Evolutionary conservation across 2,329 filamentous ascomycete genomes (phyloP).

Genomic region (Nemania serpens): DNA sequence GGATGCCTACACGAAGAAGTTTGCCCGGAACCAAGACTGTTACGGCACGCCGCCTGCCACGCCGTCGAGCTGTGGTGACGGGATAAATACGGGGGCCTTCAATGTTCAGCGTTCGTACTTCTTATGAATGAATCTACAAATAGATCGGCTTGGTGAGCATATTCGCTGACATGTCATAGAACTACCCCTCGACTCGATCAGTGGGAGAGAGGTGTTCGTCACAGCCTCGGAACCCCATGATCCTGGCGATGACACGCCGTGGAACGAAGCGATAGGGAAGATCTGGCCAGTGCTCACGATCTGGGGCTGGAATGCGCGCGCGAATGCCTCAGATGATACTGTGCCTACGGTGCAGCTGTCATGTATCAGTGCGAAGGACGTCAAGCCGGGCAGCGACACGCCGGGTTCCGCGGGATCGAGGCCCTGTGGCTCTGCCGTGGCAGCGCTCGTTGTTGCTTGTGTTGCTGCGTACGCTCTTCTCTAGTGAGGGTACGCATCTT

Average conservation of each 20-base stretch:
- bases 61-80: slow-evolving; percentile 35
- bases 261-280: slow-evolving; percentile 24
- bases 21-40: slow-evolving; percentile 34
- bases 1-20: slow-evolving; percentile 34
- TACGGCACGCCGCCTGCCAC: slow-evolving; percentile 34
- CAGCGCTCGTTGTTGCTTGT: slow-evolving; percentile 13
- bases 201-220: slow-evolving; percentile 36
- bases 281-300: slow-evolving; percentile 36
- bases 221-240: slow-evolving; percentile 35
- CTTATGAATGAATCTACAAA: no score
- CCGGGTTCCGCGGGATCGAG: neutral
- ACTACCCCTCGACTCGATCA: slow-evolving; percentile 31
- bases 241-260: slow-evolving; percentile 24
- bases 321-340: slow-evolving; percentile 27
- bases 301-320: slow-evolving; percentile 39
- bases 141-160: no score
- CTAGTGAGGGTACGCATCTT: neutral
- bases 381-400: neutral
- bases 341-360: slow-evolving; percentile 32
- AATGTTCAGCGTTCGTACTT: slow-evolving; percentile 33
- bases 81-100: slow-evolving; percentile 31
- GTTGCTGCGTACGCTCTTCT: slow-evolving; percentile 6
- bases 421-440: neutral
- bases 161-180: slow-evolving; percentile 23
- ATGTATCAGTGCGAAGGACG: slow-evolving; percentile 31